Percentiles rank a stretch among this genome's conserved stretches.
Evolutionary conservation across 192 early-diverging fungal species (phyloP).

Genomic region (Fimicolochytrium jonesii): DNA sequence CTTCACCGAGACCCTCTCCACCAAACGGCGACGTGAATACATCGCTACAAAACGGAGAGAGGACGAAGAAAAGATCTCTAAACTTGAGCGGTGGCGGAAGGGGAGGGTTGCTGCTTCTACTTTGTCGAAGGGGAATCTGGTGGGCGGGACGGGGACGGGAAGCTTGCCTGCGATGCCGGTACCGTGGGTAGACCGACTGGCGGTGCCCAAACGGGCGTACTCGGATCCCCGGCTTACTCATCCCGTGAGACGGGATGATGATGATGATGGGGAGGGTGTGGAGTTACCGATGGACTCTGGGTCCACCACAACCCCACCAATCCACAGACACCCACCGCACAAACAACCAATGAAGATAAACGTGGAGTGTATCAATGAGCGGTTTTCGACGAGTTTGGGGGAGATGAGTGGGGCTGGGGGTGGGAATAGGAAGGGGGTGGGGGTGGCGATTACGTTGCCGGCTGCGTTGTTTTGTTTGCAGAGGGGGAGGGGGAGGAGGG

Average conservation of each 20-base stretch:
- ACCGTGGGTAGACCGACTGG: not conserved
- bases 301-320: too few species aligned
- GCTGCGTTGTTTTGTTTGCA: too few species aligned
- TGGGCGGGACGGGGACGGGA: not conserved
- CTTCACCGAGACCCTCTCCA: conserved; percentile 31
- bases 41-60: conserved; percentile 12
- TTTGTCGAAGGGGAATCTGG: not conserved
- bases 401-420: too few species aligned
- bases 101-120: not conserved
- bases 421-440: too few species aligned
- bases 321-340: not conserved
- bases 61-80: conserved; percentile 14
- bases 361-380: conserved; percentile 24
- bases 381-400: conserved; percentile 13
- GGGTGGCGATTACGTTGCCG: too few species aligned
- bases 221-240: too few species aligned
- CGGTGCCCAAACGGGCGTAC: too few species aligned
- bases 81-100: conserved; percentile 19
- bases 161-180: not conserved
- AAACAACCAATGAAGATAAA: conserved; percentile 18
- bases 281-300: too few species aligned
- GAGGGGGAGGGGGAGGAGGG: too few species aligned
- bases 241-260: too few species aligned
- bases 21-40: conserved; percentile 24
- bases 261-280: too few species aligned